Evolutionary conservation across 2,329 filamentous ascomycete species (phyloP).

Genomic region (Chaetomiaceae sp.): DNA sequence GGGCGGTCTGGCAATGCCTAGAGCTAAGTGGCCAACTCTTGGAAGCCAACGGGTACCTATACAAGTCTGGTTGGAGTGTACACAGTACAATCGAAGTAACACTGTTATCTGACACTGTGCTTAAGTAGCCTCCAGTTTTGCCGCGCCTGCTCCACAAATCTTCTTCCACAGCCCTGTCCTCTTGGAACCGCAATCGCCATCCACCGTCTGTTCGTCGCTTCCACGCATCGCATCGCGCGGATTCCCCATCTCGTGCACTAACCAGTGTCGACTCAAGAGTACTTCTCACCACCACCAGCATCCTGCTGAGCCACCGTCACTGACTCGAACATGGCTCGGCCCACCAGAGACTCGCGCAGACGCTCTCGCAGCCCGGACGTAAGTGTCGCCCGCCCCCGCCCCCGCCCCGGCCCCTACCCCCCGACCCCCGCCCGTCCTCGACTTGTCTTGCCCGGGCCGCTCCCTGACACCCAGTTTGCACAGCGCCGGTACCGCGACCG

Average conservation of each 20-base stretch:
- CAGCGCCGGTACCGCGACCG: conserved; percentile 55
- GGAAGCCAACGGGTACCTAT: too few relatives aligned
- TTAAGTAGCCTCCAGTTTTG: background rate
- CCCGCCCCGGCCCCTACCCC: too few relatives aligned
- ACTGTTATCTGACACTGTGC: background rate
- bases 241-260: conserved; percentile 10
- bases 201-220: too few relatives aligned
- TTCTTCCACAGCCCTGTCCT: too few relatives aligned
- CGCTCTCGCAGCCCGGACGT: conserved; percentile 63
- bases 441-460: conserved; percentile 23
- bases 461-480: conserved; percentile 37
- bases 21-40: too few relatives aligned
- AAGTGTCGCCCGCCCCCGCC: conserved; percentile 36
- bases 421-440: too few relatives aligned
- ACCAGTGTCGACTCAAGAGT: conserved; percentile 24
- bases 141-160: background rate
- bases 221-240: conserved; percentile 2
- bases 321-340: conserved; percentile 54
- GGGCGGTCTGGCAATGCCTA: too few relatives aligned
- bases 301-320: conserved; percentile 31
- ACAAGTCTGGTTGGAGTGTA: too few relatives aligned
- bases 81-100: too few relatives aligned
- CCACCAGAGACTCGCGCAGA: conserved; percentile 60
- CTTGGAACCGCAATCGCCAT: too few relatives aligned
- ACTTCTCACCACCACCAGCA: conserved; percentile 31